These are phyloP conservation scores for Pachysolen tannophilus DNA, from an alignment of 805 yeast genomes.

Conservation along the genomic window DNA sequence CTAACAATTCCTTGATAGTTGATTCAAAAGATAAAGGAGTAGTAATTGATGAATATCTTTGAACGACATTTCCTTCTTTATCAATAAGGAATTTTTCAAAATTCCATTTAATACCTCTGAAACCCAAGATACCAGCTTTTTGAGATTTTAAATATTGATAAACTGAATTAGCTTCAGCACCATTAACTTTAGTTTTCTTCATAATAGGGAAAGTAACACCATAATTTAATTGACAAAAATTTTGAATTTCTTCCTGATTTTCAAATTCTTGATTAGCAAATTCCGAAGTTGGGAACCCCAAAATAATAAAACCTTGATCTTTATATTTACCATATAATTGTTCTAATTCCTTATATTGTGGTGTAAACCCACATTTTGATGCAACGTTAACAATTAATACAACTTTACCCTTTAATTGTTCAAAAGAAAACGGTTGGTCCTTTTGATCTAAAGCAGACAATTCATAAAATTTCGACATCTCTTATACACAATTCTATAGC, in stretches of 20 bases:
- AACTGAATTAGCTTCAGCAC: constrained; percentile 71
- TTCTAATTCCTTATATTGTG: constrained; percentile 71
- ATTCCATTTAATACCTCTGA: constrained; percentile 58
- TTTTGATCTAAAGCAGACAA: constrained; percentile 56
- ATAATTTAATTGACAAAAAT: constrained; percentile 70
- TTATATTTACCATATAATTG: constrained; percentile 55
- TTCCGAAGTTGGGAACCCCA: constrained; percentile 92
- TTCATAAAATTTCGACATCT: constrained; percentile 57
- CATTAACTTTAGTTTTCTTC: constrained; percentile 86
- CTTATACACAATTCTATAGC: too few species aligned
- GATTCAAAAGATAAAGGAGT: constrained; percentile 38
- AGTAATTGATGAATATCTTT: constrained; percentile 51
- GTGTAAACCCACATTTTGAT: constrained; percentile 73
- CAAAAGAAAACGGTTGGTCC: constrained; percentile 52
- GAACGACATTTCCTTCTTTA: constrained; percentile 45
- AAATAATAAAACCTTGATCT: constrained; percentile 52
- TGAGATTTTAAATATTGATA: constrained; percentile 65
- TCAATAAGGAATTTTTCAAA: constrained; percentile 53
- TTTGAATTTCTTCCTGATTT: constrained; percentile 56
- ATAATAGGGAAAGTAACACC: constrained; percentile 90
- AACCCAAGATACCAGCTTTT: constrained; percentile 55
- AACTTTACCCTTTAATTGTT: constrained; percentile 65
- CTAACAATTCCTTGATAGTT: constrained; percentile 7
- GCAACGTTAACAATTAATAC: constrained; percentile 85
- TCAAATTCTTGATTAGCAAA: constrained; percentile 79